Percentiles rank a stretch among this genome's conserved stretches.
Conservation (phyloP, 1,139 yeast genomes). For the Lodderomyces margitis region DNA sequence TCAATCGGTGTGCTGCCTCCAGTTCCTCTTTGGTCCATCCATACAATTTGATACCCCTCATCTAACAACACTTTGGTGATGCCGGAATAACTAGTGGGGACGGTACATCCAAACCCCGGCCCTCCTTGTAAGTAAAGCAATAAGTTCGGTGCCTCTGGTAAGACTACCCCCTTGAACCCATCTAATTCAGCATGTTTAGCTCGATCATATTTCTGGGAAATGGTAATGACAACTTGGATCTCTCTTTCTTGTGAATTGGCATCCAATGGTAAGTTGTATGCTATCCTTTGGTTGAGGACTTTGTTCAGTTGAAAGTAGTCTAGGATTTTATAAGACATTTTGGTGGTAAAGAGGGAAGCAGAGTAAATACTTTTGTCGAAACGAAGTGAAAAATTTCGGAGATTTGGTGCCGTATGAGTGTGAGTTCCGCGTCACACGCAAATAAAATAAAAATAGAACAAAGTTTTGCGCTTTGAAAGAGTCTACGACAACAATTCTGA, state of each 20-base stretch:
- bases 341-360: too few species aligned
- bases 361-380: too few species aligned
- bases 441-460: too few species aligned
- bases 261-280: slow-evolving; percentile 28
- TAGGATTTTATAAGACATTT: slow-evolving; percentile 17
- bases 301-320: slow-evolving; percentile 30
- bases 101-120: slow-evolving; percentile 51
- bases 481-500: too few species aligned
- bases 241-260: slow-evolving; percentile 17
- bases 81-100: slow-evolving; percentile 35
- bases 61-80: slow-evolving; percentile 38
- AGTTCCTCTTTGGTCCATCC: slow-evolving; percentile 59
- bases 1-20: slow-evolving; percentile 51
- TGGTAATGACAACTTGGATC: slow-evolving; percentile 33
- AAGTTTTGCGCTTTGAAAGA: too few species aligned
- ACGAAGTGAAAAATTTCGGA: not conserved
- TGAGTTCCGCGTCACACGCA: too few species aligned
- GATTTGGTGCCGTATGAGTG: slow-evolving; percentile 10
- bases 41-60: slow-evolving; percentile 46
- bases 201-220: slow-evolving; percentile 29
- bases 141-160: slow-evolving; percentile 32
- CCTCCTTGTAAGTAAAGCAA: slow-evolving; percentile 56
- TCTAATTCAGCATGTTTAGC: slow-evolving; percentile 1
- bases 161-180: slow-evolving; percentile 11
- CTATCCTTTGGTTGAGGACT: slow-evolving; percentile 26